Conservation (phyloP, 805 yeast species). For the Sugiyamaella marilandica region DNA sequence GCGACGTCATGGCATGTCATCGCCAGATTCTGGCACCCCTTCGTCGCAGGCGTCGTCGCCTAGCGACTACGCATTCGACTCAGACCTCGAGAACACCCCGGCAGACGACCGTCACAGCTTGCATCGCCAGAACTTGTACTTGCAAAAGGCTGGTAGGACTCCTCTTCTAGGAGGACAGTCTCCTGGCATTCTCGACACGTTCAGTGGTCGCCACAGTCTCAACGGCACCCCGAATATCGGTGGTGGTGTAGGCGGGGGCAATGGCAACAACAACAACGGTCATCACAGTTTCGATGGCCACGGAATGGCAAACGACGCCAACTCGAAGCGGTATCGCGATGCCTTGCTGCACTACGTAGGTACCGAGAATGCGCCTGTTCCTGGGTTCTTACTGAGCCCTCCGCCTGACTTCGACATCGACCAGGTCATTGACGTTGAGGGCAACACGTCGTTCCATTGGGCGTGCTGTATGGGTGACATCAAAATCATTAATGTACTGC, state of each 20-base stretch:
- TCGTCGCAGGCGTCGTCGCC: constrained; percentile 41
- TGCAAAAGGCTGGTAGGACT: not conserved
- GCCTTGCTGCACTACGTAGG: constrained; percentile 86
- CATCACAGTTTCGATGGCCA: not conserved
- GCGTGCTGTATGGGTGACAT: constrained; percentile 93
- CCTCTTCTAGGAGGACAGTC: not conserved
- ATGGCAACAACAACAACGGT: not conserved
- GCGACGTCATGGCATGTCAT: constrained; percentile 8
- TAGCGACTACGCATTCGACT: constrained; percentile 51
- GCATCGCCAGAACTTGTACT: not conserved
- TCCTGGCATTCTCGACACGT: constrained; percentile 1
- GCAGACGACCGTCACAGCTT: not conserved
- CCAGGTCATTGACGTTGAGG: constrained; percentile 87
- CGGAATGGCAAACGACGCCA: constrained; percentile 55
- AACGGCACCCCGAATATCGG: not conserved
- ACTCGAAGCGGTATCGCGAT: constrained; percentile 82
- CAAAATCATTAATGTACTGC: constrained; percentile 66
- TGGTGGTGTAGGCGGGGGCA: not conserved
- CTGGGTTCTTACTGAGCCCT: constrained; percentile 60
- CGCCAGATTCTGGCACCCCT: constrained; percentile 27
- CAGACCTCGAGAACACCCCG: constrained; percentile 37
- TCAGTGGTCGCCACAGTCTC: not conserved
- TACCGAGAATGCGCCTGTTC: constrained; percentile 43
- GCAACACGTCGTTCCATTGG: constrained; percentile 95
- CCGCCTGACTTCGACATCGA: constrained; percentile 63